A percentile compares a stretch with the other conserved stretches of the same genome.
These are phyloP conservation scores for Phytophthora megakarya DNA, from an alignment of 352 stramenopile species.

Conservation along the genomic window DNA sequence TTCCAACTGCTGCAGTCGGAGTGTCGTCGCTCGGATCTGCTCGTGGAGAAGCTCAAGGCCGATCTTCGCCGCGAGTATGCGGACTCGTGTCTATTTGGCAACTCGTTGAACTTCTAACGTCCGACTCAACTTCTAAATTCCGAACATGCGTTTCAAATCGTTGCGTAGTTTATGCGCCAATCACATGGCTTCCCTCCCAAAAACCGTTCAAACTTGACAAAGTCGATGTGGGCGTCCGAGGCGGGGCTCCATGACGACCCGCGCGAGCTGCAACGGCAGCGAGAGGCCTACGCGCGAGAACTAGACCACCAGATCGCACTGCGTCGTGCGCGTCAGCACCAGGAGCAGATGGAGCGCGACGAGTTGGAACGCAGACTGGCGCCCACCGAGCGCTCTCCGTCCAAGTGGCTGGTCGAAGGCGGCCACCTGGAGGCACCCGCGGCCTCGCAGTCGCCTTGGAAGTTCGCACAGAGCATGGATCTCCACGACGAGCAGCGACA, in stretches of 20 bases:
- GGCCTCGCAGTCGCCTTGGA: conserved; percentile 27
- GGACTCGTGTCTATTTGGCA: conserved; percentile 69
- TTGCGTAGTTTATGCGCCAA: conserved; percentile 35
- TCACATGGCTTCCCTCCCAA: conserved; percentile 45
- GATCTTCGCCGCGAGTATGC: conserved; percentile 69
- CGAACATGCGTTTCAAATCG: background rate
- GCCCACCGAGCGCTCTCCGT: conserved; percentile 55
- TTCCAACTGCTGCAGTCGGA: conserved; percentile 73
- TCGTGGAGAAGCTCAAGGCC: conserved; percentile 53
- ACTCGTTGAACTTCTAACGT: conserved; percentile 33
- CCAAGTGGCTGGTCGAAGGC: conserved; percentile 76
- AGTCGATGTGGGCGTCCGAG: conserved; percentile 61
- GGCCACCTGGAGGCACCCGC: conserved; percentile 38
- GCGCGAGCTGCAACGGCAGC: conserved; percentile 51
- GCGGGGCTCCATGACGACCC: conserved; percentile 35
- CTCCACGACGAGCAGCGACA: conserved; percentile 32
- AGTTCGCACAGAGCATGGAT: conserved; percentile 19
- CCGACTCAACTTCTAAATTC: background rate
- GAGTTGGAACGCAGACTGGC: conserved; percentile 62
- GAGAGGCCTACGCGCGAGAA: conserved; percentile 69
- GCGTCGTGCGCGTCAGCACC: conserved; percentile 47
- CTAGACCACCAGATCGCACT: conserved; percentile 75
- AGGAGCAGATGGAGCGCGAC: conserved; percentile 59
- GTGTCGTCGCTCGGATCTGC: conserved; percentile 54
- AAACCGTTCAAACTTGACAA: conserved; percentile 16